Evolutionary conservation across 106 monocot genomes (phyloP), one percentile per base, ranked within the genome.

Genomic region (Dactylorhiza incarnata): DNA sequence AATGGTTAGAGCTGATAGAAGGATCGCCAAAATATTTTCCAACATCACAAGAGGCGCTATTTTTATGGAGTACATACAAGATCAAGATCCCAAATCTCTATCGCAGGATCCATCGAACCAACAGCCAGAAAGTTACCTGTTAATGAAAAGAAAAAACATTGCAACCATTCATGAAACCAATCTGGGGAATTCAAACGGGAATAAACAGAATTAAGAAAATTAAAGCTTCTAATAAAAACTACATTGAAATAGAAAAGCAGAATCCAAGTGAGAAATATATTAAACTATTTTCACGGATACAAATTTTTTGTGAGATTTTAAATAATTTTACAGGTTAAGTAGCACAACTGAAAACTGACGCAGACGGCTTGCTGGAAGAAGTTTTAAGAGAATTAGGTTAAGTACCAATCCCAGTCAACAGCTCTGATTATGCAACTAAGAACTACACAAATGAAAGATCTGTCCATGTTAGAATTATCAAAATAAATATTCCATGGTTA

Each of bases 51-150:
- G 23, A 62, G 9, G 16, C 50, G n/a, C 29, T 9, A 71, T n/a
- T n/a, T 14, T 67, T 16, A 75, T 48, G 14, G 67, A 45, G 83
- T 56, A 67, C 82, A 29, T 90, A 95, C 95, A 72, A 91, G 62
- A 81, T 96, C 93, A 67, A 96, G 90, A 78, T 96, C 93, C 96
- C 93, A 93, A 70, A 96, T 88, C 77, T 96, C 96, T 81, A 96
- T 93, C 66, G 90, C 89, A 75, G 90, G 77, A 17, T 91, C 97
- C 91, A 94, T 87, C 15, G 89, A 80, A 5, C 97, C 93, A 24
- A 94, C 89, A 83, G 97, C 97, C 71, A 97, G 74, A 62, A 93
- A 97, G 54, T 97, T 93, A 44, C 97, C 97, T 97, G 84, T 23
- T 19, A 80, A 82, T 43, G 2, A 3, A 19, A 68, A 68, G 13